Conservation (phyloP, 2,329 filamentous ascomycete species). For the Graphilbum fragrans region DNA sequence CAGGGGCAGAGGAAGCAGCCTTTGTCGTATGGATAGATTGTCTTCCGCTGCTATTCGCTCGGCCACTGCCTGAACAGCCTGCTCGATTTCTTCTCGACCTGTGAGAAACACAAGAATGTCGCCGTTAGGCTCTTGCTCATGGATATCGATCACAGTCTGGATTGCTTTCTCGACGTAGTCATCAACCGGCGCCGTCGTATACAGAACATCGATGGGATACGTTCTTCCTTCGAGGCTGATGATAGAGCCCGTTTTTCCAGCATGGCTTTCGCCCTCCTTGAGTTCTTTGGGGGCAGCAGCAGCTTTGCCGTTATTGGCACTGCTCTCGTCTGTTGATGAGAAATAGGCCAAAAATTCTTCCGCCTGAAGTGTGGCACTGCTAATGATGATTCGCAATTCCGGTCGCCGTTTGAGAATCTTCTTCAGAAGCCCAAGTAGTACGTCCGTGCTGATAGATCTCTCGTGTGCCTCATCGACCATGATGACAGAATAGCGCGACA, state of each 20-base stretch:
- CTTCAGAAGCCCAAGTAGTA: slow-evolving; percentile 79
- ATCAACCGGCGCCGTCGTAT: slow-evolving; percentile 64
- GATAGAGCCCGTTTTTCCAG: slow-evolving; percentile 40
- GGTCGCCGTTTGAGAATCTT: slow-evolving; percentile 73
- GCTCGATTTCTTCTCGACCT: slow-evolving; percentile 85
- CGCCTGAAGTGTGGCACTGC: slow-evolving; percentile 86
- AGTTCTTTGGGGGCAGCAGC: not conserved
- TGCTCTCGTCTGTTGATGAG: slow-evolving; percentile 21
- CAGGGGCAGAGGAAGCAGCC: slow-evolving; percentile 62
- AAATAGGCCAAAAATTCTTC: slow-evolving; percentile 81
- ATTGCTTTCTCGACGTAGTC: slow-evolving; percentile 80
- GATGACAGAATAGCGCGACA: slow-evolving; percentile 86
- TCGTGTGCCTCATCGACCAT: slow-evolving; percentile 99
- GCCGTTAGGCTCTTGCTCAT: slow-evolving; percentile 65
- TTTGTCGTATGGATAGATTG: slow-evolving; percentile 33
- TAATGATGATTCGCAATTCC: slow-evolving; percentile 79
- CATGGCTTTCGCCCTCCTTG: slow-evolving; percentile 14
- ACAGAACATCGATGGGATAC: slow-evolving; percentile 80
- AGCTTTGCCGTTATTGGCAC: slow-evolving; percentile 6
- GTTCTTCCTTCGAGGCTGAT: slow-evolving; percentile 79
- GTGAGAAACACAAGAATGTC: slow-evolving; percentile 89
- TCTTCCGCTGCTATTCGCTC: slow-evolving; percentile 52
- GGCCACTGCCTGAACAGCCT: slow-evolving; percentile 63
- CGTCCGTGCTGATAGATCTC: slow-evolving; percentile 81
- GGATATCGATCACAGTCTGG: slow-evolving; percentile 77